Conservation (phyloP, 2,329 filamentous ascomycete species). For the Nemania sp. region DNA sequence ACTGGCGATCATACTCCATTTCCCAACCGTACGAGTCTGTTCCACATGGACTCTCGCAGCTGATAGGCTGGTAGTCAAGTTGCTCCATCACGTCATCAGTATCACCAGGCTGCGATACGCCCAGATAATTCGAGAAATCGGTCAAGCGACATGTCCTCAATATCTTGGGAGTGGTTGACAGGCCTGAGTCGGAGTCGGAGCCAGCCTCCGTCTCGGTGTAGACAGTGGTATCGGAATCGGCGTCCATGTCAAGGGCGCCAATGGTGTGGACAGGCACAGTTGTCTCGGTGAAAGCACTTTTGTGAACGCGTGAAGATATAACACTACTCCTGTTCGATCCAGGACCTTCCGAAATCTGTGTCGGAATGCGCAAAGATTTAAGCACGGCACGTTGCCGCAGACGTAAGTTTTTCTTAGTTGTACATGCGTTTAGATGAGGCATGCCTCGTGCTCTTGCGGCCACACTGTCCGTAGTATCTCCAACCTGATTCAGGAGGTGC, state of each 20-base stretch:
- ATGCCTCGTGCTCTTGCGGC: slow-evolving; percentile 50
- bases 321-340: slow-evolving; percentile 29
- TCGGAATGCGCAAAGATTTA: slow-evolving; percentile 40
- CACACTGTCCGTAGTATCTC: slow-evolving; percentile 48
- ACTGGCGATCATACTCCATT: slow-evolving; percentile 47
- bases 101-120: slow-evolving; percentile 38
- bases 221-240: slow-evolving; percentile 32
- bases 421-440: slow-evolving; percentile 29
- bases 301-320: slow-evolving; percentile 26
- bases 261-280: slow-evolving; percentile 27
- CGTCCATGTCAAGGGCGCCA: slow-evolving; percentile 31
- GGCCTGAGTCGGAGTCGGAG: slow-evolving; percentile 21
- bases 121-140: slow-evolving; percentile 47
- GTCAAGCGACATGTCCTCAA: slow-evolving; percentile 38
- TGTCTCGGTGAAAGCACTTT: slow-evolving; percentile 9
- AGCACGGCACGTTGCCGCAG: slow-evolving; percentile 35
- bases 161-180: slow-evolving; percentile 1
- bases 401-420: slow-evolving; percentile 31
- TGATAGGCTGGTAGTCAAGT: slow-evolving; percentile 37
- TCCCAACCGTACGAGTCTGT: slow-evolving; percentile 59
- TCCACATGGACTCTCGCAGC: slow-evolving; percentile 35
- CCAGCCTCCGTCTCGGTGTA: slow-evolving; percentile 27
- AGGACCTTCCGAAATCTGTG: slow-evolving; percentile 32
- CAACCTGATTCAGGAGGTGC: slow-evolving; percentile 27
- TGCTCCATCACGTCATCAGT: slow-evolving; percentile 34